Conservation (phyloP, 1,139 yeast species). For the Yamadazyma buinensis region DNA sequence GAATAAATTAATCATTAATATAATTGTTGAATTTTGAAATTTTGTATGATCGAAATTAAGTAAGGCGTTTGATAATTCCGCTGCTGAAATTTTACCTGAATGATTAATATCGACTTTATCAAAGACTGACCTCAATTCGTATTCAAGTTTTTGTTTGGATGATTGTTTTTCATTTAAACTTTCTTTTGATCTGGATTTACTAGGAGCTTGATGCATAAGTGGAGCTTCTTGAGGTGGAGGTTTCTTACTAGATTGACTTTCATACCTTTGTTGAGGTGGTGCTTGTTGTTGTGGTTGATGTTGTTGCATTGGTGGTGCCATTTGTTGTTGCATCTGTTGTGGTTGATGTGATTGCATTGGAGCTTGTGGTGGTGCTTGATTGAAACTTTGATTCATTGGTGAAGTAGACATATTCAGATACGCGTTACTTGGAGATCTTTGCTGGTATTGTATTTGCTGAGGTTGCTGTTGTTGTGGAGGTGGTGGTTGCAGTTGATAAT, state of each 20-base stretch:
- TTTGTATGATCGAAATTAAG: slow-evolving; percentile 63
- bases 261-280: slow-evolving; percentile 12
- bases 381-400: slow-evolving; percentile 10
- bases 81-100: slow-evolving; percentile 55
- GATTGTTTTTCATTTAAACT: slow-evolving; percentile 15
- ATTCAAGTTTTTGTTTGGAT: slow-evolving; percentile 40
- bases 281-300: slow-evolving; percentile 6
- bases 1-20: slow-evolving; percentile 64
- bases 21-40: slow-evolving; percentile 60
- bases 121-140: slow-evolving; percentile 50
- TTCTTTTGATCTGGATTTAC: slow-evolving; percentile 13
- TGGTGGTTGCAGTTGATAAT: slow-evolving; percentile 12
- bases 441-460: slow-evolving; percentile 15
- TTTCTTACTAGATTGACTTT: slow-evolving; percentile 12
- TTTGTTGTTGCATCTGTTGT: slow-evolving; percentile 13
- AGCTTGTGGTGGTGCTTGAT: slow-evolving; percentile 9
- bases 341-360: slow-evolving; percentile 13
- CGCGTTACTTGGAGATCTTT: slow-evolving; percentile 10
- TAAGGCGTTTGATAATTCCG: slow-evolving; percentile 60
- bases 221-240: slow-evolving; percentile 16
- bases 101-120: slow-evolving; percentile 52
- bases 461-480: slow-evolving; percentile 13
- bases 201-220: slow-evolving; percentile 1
- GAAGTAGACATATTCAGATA: slow-evolving; percentile 12
- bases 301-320: slow-evolving; percentile 11